Evolutionary conservation across 2,329 filamentous ascomycete genomes (phyloP).

Genomic region (Phialophora tarda): DNA sequence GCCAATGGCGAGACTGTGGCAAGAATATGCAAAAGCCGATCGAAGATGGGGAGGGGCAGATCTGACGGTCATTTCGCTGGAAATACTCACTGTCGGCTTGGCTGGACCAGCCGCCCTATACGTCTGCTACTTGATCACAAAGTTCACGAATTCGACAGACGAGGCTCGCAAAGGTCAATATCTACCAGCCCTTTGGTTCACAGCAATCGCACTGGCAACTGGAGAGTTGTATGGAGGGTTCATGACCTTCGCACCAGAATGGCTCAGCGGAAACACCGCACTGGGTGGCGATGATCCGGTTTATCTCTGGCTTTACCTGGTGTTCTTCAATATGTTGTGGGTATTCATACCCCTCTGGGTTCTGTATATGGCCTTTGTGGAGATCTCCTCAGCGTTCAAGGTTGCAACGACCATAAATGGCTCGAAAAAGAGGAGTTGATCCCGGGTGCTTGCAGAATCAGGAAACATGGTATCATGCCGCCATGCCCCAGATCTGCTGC

Average conservation of each 20-base stretch:
- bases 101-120: constrained; percentile 64
- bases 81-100: constrained; percentile 65
- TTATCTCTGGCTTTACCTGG: constrained; percentile 67
- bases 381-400: constrained; percentile 31
- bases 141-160: constrained; percentile 35
- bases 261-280: constrained; percentile 64
- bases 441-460: background rate
- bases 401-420: background rate
- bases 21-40: constrained; percentile 70
- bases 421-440: constrained; percentile 27
- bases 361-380: constrained; percentile 27
- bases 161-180: constrained; percentile 36
- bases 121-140: constrained; percentile 60
- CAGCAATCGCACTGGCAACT: constrained; percentile 64
- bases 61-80: constrained; percentile 63
- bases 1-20: constrained; percentile 64
- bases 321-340: constrained; percentile 70
- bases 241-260: constrained; percentile 71
- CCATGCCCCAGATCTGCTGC: background rate
- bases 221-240: constrained; percentile 68
- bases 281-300: constrained; percentile 65
- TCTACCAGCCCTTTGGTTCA: constrained; percentile 57
- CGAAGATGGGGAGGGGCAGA: constrained; percentile 65
- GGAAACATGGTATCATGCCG: background rate
- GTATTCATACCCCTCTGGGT: constrained; percentile 64